A percentile compares a stretch with the other conserved stretches of the same genome.
Conservation (phyloP, 2,329 filamentous ascomycete species). For the Amesomyces nigricolor region DNA sequence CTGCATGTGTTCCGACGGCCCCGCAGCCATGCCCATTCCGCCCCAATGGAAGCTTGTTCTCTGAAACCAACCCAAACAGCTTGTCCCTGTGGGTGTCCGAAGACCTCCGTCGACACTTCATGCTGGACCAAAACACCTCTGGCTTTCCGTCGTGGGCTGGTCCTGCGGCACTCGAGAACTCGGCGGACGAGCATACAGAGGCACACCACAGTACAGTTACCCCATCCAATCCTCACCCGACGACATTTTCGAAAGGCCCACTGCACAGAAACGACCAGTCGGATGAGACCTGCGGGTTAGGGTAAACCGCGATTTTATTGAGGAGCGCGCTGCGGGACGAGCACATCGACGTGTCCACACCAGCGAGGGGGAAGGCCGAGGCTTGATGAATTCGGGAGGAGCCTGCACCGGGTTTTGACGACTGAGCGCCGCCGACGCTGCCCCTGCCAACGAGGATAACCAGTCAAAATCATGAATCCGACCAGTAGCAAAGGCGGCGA, state of each 20-base stretch:
- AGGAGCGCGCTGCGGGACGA: background rate
- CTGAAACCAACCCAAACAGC: slow-evolving; percentile 14
- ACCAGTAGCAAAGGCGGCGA: slow-evolving; percentile 35
- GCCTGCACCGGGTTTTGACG: slow-evolving; percentile 18
- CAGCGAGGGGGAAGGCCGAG: background rate
- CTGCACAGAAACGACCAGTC: too few relatives aligned
- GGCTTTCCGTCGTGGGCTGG: too few relatives aligned
- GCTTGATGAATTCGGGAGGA: slow-evolving; percentile 19
- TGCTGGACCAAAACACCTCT: too few relatives aligned
- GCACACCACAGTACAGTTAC: too few relatives aligned
- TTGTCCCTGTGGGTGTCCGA: slow-evolving; percentile 14
- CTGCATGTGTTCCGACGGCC: slow-evolving; percentile 1
- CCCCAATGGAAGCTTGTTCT: slow-evolving; percentile 9
- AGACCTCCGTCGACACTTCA: background rate
- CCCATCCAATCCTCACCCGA: too few relatives aligned
- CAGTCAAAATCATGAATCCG: slow-evolving; percentile 36
- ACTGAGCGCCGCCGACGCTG: slow-evolving; percentile 17
- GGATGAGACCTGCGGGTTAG: too few relatives aligned
- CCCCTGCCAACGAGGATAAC: background rate
- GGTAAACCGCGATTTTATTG: background rate
- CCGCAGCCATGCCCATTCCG: background rate
- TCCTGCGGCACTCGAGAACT: too few relatives aligned
- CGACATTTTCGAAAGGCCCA: too few relatives aligned
- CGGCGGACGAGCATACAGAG: too few relatives aligned
- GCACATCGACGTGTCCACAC: background rate